Base-by-base conservation (phyloP, 345 rosid species). In the Pistacia atlantica region DNA sequence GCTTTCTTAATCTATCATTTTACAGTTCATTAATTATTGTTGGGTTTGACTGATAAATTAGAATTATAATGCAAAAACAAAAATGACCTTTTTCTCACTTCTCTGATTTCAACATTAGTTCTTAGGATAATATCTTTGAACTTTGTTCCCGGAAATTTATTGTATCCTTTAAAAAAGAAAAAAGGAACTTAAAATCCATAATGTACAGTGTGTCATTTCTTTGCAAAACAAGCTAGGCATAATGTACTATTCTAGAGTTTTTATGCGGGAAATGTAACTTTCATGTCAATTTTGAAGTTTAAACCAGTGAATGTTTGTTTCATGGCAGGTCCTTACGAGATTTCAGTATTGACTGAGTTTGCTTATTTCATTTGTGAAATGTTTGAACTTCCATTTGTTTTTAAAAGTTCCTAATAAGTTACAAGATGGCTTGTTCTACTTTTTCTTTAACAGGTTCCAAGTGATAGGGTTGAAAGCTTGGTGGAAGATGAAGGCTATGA, bases 401-500 rank as follows among this genome's bases (percentile, higher is more conserved):
- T 12, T 8, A 16, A 8, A 35, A 37, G 11, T 17, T 64, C 18
- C 49, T 37, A 46, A 17, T 64, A 17, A 52, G 52, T 9, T 45
- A 8, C 11, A 25, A 49, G 5, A 17, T 72, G 46, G 60, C 38
- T 57, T 49, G 74, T 71, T 49, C 45, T 63, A 11, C 25, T 13
- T 46, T 46, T 45, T 75, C 25, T 67, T 33, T 78, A 38, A 52
- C 72, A 82, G 88, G 74, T 28, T 17, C 31, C 68, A 2, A 38
- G 16, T 8, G 70, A 52, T 46, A 12, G 42, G 22, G 2, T 35
- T 9, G 56, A 69, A 76, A 70, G 33, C 10, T 45, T 38, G 2
- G 22, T 46, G 51, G 67, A 69, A 69, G 82, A 72, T 65, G 81
- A 73, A 78, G 77, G 61, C 56, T 38, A 55, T 45, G 65, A 18